These are phyloP conservation scores for Craterostigma plantagineum DNA, from an alignment of 257 asterid genomes.

Conservation along the genomic window DNA sequence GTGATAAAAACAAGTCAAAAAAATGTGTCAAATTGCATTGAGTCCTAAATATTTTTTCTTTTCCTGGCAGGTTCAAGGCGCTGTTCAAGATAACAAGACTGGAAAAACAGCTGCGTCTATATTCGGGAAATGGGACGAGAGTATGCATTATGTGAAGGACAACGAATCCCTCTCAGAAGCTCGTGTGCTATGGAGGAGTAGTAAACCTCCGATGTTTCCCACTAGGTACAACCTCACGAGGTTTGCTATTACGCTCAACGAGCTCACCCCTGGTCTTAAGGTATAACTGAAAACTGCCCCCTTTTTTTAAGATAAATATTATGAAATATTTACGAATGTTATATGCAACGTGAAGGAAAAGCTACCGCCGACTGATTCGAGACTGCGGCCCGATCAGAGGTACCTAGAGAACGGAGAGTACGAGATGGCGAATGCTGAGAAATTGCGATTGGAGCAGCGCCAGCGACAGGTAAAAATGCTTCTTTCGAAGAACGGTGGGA, in stretches of 20 bases:
- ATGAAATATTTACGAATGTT: too few species aligned
- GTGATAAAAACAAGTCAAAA: too few species aligned
- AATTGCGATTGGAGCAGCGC: constrained; percentile 70
- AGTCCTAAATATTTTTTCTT: too few species aligned
- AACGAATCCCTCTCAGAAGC: constrained; percentile 43
- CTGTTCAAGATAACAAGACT: constrained; percentile 50
- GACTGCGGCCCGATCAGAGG: constrained; percentile 91
- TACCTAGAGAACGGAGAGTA: constrained; percentile 89
- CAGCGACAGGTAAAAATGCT: constrained; percentile 77
- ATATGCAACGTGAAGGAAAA: too few species aligned
- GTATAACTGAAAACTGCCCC: constrained; percentile 23
- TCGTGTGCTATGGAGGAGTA: constrained; percentile 67
- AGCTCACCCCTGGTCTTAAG: constrained; percentile 63
- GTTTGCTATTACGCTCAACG: constrained; percentile 81
- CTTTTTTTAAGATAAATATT: too few species aligned
- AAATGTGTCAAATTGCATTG: too few species aligned
- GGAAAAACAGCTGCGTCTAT: constrained; percentile 77
- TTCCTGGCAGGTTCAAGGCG: constrained; percentile 85
- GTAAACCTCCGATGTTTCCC: constrained; percentile 61
- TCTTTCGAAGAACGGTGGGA: not conserved
- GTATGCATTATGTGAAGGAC: constrained; percentile 59
- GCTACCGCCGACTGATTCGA: constrained; percentile 93
- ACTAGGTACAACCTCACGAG: constrained; percentile 84
- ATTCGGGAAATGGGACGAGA: constrained; percentile 96
- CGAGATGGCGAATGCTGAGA: constrained; percentile 70